Percentiles rank a stretch among this genome's conserved stretches.
phyloP scores from a whole-genome alignment of 1,284 basidiomycete genomes.

The Volvariella volvacea region DNA sequence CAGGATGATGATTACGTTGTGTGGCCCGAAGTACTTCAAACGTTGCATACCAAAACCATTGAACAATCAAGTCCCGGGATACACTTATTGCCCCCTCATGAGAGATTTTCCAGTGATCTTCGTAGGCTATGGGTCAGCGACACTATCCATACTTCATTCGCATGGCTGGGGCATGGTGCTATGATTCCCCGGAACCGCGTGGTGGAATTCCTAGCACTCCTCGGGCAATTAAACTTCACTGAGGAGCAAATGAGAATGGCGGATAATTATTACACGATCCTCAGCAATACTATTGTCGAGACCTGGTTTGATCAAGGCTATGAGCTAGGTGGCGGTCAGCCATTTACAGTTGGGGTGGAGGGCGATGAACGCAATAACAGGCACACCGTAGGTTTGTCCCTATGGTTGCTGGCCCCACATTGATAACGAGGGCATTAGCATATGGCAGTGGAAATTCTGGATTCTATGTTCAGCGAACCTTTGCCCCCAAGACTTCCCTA shows the following conservation, averaged over 20 bases:
- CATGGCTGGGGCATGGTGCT: conserved; percentile 63
- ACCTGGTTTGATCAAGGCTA: conserved; percentile 58
- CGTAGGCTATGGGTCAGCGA: conserved; percentile 25
- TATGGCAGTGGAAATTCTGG: conserved; percentile 34
- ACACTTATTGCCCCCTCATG: conserved; percentile 54
- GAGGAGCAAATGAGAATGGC: conserved; percentile 56
- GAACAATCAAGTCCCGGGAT: conserved; percentile 27
- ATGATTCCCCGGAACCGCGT: conserved; percentile 40
- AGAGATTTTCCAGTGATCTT: conserved; percentile 46
- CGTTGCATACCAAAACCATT: conserved; percentile 36
- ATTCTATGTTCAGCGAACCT: conserved; percentile 13
- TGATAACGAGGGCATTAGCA: conserved; percentile 19
- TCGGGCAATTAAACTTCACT: conserved; percentile 36
- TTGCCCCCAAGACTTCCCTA: conserved; percentile 9
- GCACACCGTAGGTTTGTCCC: conserved; percentile 44
- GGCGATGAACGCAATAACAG: conserved; percentile 49
- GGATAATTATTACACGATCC: conserved; percentile 62
- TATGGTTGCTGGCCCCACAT: not conserved
- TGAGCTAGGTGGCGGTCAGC: conserved; percentile 49
- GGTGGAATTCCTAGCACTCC: conserved; percentile 41
- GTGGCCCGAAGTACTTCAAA: conserved; percentile 45
- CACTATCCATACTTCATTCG: conserved; percentile 48
- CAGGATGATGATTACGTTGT: conserved; percentile 69
- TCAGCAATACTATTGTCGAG: conserved; percentile 37
- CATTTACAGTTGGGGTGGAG: conserved; percentile 56